A percentile compares a stretch with the other conserved stretches of the same genome.
These are phyloP conservation scores for Seminavis robusta DNA, from an alignment of 108 stramenopile genomes.

Conservation along the genomic window DNA sequence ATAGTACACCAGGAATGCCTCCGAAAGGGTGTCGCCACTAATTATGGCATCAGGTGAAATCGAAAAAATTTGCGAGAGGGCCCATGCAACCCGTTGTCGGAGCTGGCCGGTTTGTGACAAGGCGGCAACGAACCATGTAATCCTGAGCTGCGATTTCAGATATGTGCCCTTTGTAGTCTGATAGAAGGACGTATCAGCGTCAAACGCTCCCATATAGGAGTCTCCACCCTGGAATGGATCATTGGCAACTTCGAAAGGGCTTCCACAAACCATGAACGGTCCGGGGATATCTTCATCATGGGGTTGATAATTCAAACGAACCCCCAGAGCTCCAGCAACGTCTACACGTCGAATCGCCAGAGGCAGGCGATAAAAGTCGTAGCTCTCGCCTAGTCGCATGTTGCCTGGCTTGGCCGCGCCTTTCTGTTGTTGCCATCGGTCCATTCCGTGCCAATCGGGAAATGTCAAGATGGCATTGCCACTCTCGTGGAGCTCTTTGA, in stretches of 20 bases:
- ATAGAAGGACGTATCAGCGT: not conserved
- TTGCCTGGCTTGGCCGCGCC: too few relatives aligned
- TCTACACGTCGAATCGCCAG: too few relatives aligned
- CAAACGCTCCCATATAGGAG: slow-evolving; percentile 3
- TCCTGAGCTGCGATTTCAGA: slow-evolving; percentile 3
- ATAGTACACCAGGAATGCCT: slow-evolving; percentile 45
- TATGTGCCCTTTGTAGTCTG: not conserved
- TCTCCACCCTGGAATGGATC: slow-evolving; percentile 13
- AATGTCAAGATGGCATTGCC: slow-evolving; percentile 6
- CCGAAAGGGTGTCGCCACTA: slow-evolving; percentile 12
- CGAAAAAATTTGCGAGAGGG: slow-evolving; percentile 34
- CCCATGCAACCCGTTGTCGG: slow-evolving; percentile 47
- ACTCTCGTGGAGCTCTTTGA: not conserved
- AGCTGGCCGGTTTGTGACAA: slow-evolving; percentile 39
- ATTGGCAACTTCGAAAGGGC: slow-evolving; percentile 37
- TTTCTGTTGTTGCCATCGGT: slow-evolving; percentile 14
- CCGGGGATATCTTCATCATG: not conserved
- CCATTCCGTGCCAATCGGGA: slow-evolving; percentile 10
- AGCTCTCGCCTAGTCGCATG: too few relatives aligned
- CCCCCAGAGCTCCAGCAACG: too few relatives aligned
- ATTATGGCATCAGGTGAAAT: slow-evolving; percentile 10
- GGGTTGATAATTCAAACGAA: not conserved
- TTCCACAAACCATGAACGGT: slow-evolving; percentile 32
- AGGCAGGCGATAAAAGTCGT: too few relatives aligned
- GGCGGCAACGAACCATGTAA: slow-evolving; percentile 24